Evolutionary conservation across 768 basidiomycete species (phyloP).

Genomic region (Boletellus sp.): DNA sequence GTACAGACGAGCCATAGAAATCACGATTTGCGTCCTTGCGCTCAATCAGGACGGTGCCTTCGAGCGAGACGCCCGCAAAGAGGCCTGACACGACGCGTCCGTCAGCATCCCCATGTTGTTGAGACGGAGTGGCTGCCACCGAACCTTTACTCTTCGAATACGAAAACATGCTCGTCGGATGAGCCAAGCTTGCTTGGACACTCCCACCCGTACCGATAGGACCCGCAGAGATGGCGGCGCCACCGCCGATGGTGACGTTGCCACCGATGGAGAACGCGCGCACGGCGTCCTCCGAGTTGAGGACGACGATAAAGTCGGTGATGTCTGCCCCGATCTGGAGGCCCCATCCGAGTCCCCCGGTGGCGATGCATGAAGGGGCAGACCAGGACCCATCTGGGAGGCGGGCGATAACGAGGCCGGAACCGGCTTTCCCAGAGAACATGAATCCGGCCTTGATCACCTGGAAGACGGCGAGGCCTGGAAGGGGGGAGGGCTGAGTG

Average conservation of each 20-base stretch:
- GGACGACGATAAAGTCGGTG: conserved; percentile 93
- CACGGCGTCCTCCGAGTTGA: conserved; percentile 95
- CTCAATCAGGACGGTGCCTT: conserved; percentile 92
- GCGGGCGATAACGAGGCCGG: conserved; percentile 88
- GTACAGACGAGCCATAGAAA: conserved; percentile 90
- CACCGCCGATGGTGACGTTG: conserved; percentile 93
- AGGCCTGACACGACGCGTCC: conserved; percentile 51
- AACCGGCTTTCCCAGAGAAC: conserved; percentile 93
- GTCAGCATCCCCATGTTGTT: not conserved
- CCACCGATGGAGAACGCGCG: conserved; percentile 93
- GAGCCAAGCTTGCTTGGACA: conserved; percentile 80
- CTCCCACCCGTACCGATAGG: conserved; percentile 94
- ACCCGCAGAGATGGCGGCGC: conserved; percentile 80
- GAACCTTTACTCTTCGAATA: conserved; percentile 93
- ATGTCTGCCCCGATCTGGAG: conserved; percentile 95
- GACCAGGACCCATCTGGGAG: conserved; percentile 96
- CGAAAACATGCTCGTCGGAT: conserved; percentile 96
- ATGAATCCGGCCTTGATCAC: conserved; percentile 93
- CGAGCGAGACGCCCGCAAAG: conserved; percentile 91
- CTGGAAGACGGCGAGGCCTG: conserved; percentile 92
- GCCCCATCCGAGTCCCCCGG: conserved; percentile 91
- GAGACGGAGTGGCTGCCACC: conserved; percentile 12
- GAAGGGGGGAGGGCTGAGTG: not conserved
- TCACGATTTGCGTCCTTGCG: conserved; percentile 95
- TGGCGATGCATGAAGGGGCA: conserved; percentile 95